Percentiles rank a stretch among this genome's conserved stretches.
phyloP scores from a whole-genome alignment of 192 early-diverging fungal genomes.

The Backusella liffmaniae region DNA sequence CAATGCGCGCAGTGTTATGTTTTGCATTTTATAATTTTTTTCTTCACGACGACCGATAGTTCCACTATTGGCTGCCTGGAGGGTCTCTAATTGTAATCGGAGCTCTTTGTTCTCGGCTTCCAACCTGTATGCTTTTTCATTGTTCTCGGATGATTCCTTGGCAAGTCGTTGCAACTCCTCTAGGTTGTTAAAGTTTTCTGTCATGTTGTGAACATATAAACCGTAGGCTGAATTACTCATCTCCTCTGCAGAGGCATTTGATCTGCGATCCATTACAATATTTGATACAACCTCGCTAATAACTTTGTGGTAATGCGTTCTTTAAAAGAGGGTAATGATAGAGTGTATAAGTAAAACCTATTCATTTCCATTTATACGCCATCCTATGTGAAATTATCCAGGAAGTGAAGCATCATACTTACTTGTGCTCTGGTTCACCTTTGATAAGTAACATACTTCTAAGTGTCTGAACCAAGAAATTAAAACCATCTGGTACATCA shows the following conservation, averaged over 20 bases:
- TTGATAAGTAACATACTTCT: slow-evolving; percentile 72
- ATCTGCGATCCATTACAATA: slow-evolving; percentile 71
- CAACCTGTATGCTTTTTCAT: slow-evolving; percentile 56
- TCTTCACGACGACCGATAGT: neutral
- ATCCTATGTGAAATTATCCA: no score
- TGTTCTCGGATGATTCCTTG: slow-evolving; percentile 59
- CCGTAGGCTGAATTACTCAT: slow-evolving; percentile 59
- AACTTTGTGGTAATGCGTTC: slow-evolving; percentile 71
- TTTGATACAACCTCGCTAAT: slow-evolving; percentile 71
- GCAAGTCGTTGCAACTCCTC: slow-evolving; percentile 68
- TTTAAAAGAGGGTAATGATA: slow-evolving; percentile 11
- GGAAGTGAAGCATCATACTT: slow-evolving; percentile 35
- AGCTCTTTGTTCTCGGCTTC: slow-evolving; percentile 64
- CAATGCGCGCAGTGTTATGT: slow-evolving; percentile 39
- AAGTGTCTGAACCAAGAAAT: slow-evolving; percentile 65
- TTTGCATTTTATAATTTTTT: slow-evolving; percentile 21
- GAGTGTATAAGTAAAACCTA: slow-evolving; percentile 4
- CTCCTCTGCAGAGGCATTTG: slow-evolving; percentile 40
- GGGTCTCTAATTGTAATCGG: slow-evolving; percentile 17
- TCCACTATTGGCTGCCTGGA: neutral
- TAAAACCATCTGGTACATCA: slow-evolving; percentile 56
- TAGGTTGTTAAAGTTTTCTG: slow-evolving; percentile 72
- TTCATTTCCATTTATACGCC: neutral
- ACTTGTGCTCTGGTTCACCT: slow-evolving; percentile 65
- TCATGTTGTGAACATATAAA: slow-evolving; percentile 67